Evolutionary conservation across 176 grass and related monocot genomes (phyloP).

Genomic region (Aegilops umbellulata): DNA sequence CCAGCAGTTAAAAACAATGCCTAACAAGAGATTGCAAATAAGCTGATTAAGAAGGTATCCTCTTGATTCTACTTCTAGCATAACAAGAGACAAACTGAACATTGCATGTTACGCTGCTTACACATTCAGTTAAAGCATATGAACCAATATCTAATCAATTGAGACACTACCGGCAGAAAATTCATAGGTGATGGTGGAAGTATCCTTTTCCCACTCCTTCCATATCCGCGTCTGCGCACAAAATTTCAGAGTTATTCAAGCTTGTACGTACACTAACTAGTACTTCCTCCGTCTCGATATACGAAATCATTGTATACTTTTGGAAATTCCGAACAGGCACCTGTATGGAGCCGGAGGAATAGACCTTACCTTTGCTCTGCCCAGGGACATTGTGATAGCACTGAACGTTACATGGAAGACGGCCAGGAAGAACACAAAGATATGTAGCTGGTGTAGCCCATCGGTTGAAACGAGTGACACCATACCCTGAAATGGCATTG

Average conservation of each 20-base stretch:
- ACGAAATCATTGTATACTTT: not conserved
- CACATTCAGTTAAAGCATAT: not conserved
- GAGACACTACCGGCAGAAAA: constrained; percentile 51
- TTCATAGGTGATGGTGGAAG: constrained; percentile 56
- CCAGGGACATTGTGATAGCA: constrained; percentile 66
- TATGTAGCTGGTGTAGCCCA: constrained; percentile 76
- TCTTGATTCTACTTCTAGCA: not conserved
- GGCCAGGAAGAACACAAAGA: constrained; percentile 93
- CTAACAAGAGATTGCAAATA: constrained; percentile 4
- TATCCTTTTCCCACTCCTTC: constrained; percentile 92
- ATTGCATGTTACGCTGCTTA: not conserved
- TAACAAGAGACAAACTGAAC: not conserved
- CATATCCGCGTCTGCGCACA: constrained; percentile 63
- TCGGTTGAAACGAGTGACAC: constrained; percentile 68
- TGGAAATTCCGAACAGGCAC: not conserved
- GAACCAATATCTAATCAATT: not conserved
- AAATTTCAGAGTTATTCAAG: constrained; percentile 15
- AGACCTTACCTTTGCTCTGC: constrained; percentile 72
- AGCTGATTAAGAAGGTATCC: constrained; percentile 1
- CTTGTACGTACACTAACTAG: not conserved
- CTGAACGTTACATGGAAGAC: constrained; percentile 77
- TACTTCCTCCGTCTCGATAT: not conserved
- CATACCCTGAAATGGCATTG: constrained; percentile 56
- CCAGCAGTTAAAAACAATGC: not conserved
- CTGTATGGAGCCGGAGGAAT: not conserved